Percentiles rank a stretch among this genome's conserved stretches.
Conservation (phyloP, 2,329 filamentous ascomycete genomes). For the Botrytis byssoidea region DNA sequence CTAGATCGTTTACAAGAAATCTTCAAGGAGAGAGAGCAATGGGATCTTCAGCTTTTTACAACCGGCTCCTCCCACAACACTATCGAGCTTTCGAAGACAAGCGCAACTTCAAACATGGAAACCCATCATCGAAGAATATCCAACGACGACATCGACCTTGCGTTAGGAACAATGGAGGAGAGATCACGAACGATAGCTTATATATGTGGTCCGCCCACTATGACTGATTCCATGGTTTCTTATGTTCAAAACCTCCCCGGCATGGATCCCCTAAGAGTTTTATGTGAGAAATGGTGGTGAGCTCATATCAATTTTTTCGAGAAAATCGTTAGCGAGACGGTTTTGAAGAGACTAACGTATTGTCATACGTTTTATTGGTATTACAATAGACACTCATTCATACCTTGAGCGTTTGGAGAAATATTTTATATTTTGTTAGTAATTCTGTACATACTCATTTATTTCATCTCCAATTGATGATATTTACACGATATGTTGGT, state of each 20-base stretch:
- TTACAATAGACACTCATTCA: neutral
- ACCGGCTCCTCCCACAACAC: neutral
- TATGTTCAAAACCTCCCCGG: neutral
- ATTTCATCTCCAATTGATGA: neutral
- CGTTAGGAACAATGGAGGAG: neutral
- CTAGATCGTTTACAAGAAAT: neutral
- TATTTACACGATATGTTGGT: neutral
- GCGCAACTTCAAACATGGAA: neutral
- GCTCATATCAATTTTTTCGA: neutral
- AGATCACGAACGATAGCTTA: neutral
- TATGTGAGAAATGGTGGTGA: neutral
- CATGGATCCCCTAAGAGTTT: neutral
- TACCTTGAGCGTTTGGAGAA: neutral
- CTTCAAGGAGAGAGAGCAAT: neutral
- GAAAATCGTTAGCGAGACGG: rapidly evolving
- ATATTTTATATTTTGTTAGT: neutral
- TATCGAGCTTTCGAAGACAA: neutral
- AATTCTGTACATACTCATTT: neutral
- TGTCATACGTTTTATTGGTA: neutral
- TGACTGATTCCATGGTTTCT: neutral
- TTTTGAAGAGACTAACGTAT: neutral
- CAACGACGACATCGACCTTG: neutral
- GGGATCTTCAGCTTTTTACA: neutral
- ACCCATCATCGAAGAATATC: neutral
- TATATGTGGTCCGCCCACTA: neutral